Evolutionary conservation across 805 yeast species (phyloP).

Genomic region (Ogataea methanolica): DNA sequence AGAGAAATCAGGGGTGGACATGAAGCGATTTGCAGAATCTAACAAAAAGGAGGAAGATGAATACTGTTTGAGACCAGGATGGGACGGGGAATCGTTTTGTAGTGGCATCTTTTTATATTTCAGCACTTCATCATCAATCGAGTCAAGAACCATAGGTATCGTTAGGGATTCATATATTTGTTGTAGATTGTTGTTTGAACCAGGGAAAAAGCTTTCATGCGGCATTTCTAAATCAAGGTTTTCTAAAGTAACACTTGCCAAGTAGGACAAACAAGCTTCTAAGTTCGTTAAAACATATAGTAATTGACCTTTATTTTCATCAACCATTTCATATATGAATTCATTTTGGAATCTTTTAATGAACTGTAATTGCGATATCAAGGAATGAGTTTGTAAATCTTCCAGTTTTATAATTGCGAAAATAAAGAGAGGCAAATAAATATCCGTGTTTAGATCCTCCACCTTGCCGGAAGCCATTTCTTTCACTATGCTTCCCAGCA

Average conservation of each 20-base stretch:
- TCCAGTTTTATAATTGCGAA: conserved; percentile 28
- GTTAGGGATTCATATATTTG: conserved; percentile 9
- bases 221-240: conserved; percentile 24
- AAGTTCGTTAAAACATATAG: conserved; percentile 32
- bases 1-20: conserved; percentile 20
- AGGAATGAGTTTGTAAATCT: conserved; percentile 24
- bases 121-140: conserved; percentile 22
- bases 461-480: conserved; percentile 9
- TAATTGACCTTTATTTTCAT: conserved; percentile 29
- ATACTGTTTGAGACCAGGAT: not conserved
- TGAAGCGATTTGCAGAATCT: conserved; percentile 10
- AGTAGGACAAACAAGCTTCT: conserved; percentile 32
- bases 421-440: conserved; percentile 32
- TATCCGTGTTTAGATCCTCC: conserved; percentile 27
- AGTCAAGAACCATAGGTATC: conserved; percentile 22
- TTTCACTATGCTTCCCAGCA: conserved; percentile 22
- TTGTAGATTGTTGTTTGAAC: not conserved
- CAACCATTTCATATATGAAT: conserved; percentile 21
- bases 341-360: conserved; percentile 31
- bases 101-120: conserved; percentile 9
- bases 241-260: conserved; percentile 29
- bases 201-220: conserved; percentile 3
- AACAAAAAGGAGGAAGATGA: conserved; percentile 7
- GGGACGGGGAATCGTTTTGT: not conserved
- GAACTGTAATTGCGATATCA: conserved; percentile 29